Conservation (phyloP, 352 stramenopile genomes). For the Globisporangium barbulae region DNA sequence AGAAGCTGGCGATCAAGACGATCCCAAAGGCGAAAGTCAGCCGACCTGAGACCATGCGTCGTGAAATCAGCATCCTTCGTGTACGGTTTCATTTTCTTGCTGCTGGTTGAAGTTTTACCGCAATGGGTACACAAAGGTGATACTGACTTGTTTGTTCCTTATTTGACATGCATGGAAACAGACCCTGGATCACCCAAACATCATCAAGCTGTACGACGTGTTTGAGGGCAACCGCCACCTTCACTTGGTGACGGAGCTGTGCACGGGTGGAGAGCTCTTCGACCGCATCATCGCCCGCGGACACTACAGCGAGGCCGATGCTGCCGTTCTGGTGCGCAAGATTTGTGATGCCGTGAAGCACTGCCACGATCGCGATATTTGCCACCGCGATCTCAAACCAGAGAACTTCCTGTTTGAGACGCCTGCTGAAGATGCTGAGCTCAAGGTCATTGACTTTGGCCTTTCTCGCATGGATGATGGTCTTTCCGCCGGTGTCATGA, state of each 20-base stretch:
- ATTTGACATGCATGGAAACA: slow-evolving; percentile 18
- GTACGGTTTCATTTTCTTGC: slow-evolving; percentile 29
- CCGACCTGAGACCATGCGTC: slow-evolving; percentile 94
- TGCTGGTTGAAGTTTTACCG: not conserved
- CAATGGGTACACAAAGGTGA: slow-evolving; percentile 8
- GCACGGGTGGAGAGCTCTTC: slow-evolving; percentile 96
- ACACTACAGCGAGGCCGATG: slow-evolving; percentile 98
- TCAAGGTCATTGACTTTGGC: slow-evolving; percentile 99
- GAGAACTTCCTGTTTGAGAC: slow-evolving; percentile 97
- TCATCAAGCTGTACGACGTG: slow-evolving; percentile 97
- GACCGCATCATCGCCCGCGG: slow-evolving; percentile 88
- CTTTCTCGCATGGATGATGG: slow-evolving; percentile 91
- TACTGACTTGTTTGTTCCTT: slow-evolving; percentile 8
- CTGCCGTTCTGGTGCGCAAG: slow-evolving; percentile 93
- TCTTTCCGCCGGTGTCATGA: slow-evolving; percentile 83
- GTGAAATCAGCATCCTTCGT: slow-evolving; percentile 90
- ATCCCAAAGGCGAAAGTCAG: slow-evolving; percentile 97
- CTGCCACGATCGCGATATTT: slow-evolving; percentile 97
- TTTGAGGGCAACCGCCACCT: slow-evolving; percentile 97
- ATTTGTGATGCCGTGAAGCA: slow-evolving; percentile 97
- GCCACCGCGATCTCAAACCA: slow-evolving; percentile 97
- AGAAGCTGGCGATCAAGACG: slow-evolving; percentile 98
- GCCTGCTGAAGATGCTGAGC: slow-evolving; percentile 82
- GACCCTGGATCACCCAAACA: slow-evolving; percentile 94
- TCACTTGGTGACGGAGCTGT: slow-evolving; percentile 97